phyloP scores from a whole-genome alignment of 441 rosid species.

The Sinapis alba region DNA sequence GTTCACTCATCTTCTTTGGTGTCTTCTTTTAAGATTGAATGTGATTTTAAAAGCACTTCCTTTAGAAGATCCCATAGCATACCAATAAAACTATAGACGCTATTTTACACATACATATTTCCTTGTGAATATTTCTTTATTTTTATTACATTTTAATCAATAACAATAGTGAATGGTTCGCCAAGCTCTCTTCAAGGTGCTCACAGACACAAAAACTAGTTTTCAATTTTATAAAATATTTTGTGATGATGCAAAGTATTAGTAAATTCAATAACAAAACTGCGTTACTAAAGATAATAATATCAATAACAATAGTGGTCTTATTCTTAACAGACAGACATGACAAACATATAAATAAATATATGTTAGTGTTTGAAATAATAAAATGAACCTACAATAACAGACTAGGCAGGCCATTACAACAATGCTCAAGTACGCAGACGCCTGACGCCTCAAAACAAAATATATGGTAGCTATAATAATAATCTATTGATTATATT shows the following conservation, averaged over 20 bases:
- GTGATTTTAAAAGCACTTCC: neutral
- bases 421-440: constrained; percentile 5
- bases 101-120: neutral
- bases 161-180: neutral
- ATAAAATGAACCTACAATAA: constrained; percentile 20
- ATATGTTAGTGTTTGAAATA: constrained; percentile 17
- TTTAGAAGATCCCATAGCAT: neutral
- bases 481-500: constrained; percentile 22
- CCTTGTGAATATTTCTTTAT: neutral
- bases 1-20: neutral
- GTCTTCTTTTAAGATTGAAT: neutral
- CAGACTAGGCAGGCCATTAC: neutral
- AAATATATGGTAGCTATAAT: constrained; percentile 27
- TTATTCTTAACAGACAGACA: neutral
- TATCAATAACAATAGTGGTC: neutral
- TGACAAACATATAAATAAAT: neutral
- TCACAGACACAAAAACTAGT: neutral
- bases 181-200: neutral
- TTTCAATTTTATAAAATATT: neutral
- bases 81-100: neutral
- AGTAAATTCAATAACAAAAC: neutral
- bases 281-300: neutral
- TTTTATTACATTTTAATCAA: neutral
- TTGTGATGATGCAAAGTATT: neutral
- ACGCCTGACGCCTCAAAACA: neutral